These are phyloP conservation scores for Podaxis sp. DNA, from an alignment of 768 basidiomycete genomes.

Conservation along the genomic window DNA sequence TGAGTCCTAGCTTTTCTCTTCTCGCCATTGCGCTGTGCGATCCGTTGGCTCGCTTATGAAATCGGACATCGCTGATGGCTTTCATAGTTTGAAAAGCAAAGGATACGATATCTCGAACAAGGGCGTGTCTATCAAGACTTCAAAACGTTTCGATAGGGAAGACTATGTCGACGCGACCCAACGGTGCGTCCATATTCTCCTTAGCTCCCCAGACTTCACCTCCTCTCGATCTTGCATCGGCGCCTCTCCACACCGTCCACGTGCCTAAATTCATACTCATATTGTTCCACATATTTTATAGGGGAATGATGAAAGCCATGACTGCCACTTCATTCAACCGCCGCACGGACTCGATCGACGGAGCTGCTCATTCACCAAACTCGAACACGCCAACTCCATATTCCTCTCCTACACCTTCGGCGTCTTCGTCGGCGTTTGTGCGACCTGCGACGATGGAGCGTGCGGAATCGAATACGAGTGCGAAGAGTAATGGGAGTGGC, in stretches of 20 bases:
- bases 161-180: constrained; percentile 75
- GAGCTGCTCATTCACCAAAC: constrained; percentile 1
- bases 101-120: constrained; percentile 57
- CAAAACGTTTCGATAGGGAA: constrained; percentile 55
- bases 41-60: background rate
- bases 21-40: background rate
- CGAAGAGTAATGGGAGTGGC: constrained; percentile 21
- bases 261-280: background rate
- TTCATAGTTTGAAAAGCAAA: constrained; percentile 48
- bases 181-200: constrained; percentile 39
- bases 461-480: constrained; percentile 23
- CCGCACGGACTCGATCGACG: constrained; percentile 4
- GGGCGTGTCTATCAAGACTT: constrained; percentile 67
- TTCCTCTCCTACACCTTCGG: background rate
- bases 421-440: background rate
- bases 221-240: background rate
- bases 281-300: constrained; percentile 20
- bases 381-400: background rate
- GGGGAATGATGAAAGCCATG: constrained; percentile 46
- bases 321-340: constrained; percentile 10
- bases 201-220: background rate
- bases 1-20: constrained; percentile 27
- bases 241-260: background rate
- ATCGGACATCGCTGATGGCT: background rate
- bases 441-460: constrained; percentile 20